Base-by-base conservation (phyloP, 2,329 filamentous ascomycete genomes). In the Geosmithia flava region DNA sequence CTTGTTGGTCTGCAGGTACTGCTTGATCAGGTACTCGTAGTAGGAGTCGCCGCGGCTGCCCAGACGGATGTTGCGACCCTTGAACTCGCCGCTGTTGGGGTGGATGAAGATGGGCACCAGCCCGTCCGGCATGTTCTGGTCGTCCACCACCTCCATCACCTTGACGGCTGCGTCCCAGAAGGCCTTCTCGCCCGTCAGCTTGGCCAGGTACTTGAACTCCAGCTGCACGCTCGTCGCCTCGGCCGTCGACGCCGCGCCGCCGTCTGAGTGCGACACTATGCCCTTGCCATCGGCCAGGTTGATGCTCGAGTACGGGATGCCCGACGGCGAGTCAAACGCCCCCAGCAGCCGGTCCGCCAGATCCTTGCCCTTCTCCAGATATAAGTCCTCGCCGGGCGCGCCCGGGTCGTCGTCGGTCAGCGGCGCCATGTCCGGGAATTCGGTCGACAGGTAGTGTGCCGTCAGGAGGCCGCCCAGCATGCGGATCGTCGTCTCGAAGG, bases 1-100 rank as follows among this genome's bases (percentile, higher is more conserved):
- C 61, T 85, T 81, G 49, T 86, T 87, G 13, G 93, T 98, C 65
- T 98, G 93, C 19, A 96, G 74, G 62, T 95, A 97, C 64, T 98
- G 93, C 69, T 98, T 98, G 71, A 97, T 94, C 46, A 98, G 79
- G 63, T 98, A 98, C 68, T 98, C 88, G 67, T 98, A 98, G 68
- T 97, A 98, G 45, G 90, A 96, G 69, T 98, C 93, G 44, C 93
- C 93, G 52, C 93, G 80, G 62, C 88, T 96, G 40, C 93, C 93
- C 20, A 97, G 75, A 17, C 93, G 85, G 58, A 98, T 91, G 59
- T 96, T 95, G 19, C 80, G 68, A 19, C 87, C 88, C 46, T 80
- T 76, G 67, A 97, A 98, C 47, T 80, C 69, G 49, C 93, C 93
- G 13, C 71, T 80, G 27, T 81, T 78, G 3, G 93, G 80, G 61